These are phyloP conservation scores for Luvunga scandens DNA, from an alignment of 345 rosid genomes.

Conservation along the genomic window DNA sequence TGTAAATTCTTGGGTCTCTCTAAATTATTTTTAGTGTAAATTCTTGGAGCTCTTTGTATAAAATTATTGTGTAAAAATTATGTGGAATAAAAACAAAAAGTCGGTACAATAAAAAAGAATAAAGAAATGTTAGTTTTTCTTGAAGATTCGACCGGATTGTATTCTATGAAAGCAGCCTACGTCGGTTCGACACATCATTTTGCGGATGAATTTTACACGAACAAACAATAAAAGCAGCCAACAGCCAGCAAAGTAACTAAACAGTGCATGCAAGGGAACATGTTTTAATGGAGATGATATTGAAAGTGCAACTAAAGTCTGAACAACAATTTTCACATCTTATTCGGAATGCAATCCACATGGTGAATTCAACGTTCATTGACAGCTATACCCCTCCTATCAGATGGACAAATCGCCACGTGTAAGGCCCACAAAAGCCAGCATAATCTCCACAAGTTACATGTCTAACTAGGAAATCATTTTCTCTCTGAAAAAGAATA, in stretches of 20 bases:
- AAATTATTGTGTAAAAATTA: no score
- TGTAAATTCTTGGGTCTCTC: no score
- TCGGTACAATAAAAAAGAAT: no score
- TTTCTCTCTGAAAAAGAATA: neutral
- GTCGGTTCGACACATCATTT: neutral
- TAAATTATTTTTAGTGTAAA: no score
- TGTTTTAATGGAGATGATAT: neutral
- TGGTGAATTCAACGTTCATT: neutral
- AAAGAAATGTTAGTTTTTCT: no score
- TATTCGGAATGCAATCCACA: constrained; percentile 2
- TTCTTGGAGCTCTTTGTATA: no score
- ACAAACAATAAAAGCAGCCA: no score
- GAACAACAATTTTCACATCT: neutral
- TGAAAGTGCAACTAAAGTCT: neutral
- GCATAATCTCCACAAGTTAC: neutral
- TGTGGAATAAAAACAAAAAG: no score
- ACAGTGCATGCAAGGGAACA: neutral
- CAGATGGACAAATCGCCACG: neutral
- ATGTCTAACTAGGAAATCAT: neutral
- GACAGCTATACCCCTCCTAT: neutral
- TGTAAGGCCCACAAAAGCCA: neutral
- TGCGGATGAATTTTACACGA: neutral
- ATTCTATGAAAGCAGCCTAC: no score
- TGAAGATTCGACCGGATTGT: no score
- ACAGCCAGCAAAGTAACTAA: neutral